Base-by-base conservation (phyloP, 805 yeast genomes). In the Clavispora santaluciae region DNA sequence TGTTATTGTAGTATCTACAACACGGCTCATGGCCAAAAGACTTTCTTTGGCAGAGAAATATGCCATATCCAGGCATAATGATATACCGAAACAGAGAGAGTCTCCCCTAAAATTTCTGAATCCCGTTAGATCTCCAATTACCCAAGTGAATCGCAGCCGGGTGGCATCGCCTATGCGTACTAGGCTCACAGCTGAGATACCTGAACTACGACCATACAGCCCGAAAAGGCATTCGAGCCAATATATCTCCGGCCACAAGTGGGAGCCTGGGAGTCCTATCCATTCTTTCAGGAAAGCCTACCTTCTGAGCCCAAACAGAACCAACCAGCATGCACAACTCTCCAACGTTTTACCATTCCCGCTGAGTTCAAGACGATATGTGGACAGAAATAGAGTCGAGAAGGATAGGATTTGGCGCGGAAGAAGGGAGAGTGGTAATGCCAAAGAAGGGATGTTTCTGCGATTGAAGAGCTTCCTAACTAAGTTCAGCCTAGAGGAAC, bases 31-130 rank as follows among this genome's bases (percentile, higher is more conserved):
- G 53, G 43, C 44, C 21, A 39, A 38, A 9, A 43, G 36, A 41
- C 38, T 25, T 25, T 42, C 48, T 11, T 35, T 49, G 39, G 53
- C 53, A 10, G 52, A 45, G 7, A 49, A 45, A 25, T 49, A 48
- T 17, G 53, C 50, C 13, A 46, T 41, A 22, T 43, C 40, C 28
- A 30, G 35, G 16, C 16, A 21, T 8, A 31, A 31, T 31, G 22
- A 31, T 5, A 2, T 16, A 18, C 15, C 11, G 20, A 18, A 9
- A 8, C 16, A 13, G 12, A 31, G 6, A 12, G 3, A 6, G 11
- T 12, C 35, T 5, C 18, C 31, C 4, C 7, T 15, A 3, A 15
- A 10, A n/a, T 8, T 20, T 28, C 16, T 8, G 20, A 16, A 15
- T 15, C 16, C 31, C 31, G 16, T 28, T 6, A 9, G 9, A 12